Percentiles rank a stretch among this genome's conserved stretches.
These are phyloP conservation scores for Podochytrium sp. DNA, from an alignment of 192 early-diverging fungal species.

Conservation along the genomic window DNA sequence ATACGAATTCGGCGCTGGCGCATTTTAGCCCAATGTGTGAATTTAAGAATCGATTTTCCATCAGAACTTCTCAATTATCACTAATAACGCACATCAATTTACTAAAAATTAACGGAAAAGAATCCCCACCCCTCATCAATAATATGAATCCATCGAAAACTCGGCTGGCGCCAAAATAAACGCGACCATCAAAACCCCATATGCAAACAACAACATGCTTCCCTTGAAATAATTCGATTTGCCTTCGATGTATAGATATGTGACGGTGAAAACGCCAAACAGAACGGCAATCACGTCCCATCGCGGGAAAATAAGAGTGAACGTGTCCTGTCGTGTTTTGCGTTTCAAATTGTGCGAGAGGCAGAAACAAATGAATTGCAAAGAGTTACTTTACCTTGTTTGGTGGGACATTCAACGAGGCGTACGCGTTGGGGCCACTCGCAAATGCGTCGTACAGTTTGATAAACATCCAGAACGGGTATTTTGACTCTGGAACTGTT, in stretches of 20 bases:
- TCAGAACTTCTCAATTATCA: no score
- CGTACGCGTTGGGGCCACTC: neutral
- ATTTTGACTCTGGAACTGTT: neutral
- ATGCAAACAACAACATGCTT: conserved; percentile 83
- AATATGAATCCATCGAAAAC: conserved; percentile 20
- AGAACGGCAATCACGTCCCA: conserved; percentile 70
- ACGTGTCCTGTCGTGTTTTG: conserved; percentile 44
- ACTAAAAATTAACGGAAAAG: neutral
- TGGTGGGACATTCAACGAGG: neutral
- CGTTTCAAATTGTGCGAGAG: no score
- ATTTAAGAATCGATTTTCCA: no score
- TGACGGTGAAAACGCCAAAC: conserved; percentile 67
- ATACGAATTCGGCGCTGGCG: no score
- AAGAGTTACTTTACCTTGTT: neutral
- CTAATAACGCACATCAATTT: no score
- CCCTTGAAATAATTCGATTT: conserved; percentile 98
- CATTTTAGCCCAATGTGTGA: no score
- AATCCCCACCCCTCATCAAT: neutral
- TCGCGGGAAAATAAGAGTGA: conserved; percentile 73
- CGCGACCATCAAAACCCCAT: conserved; percentile 78
- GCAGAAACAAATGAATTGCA: neutral
- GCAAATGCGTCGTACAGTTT: neutral
- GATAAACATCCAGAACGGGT: conserved; percentile 3
- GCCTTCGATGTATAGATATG: conserved; percentile 95
- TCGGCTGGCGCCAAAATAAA: conserved; percentile 69